Conservation (phyloP, 495 filamentous ascomycete species). For the Hypomontagnella monticulosa region DNA sequence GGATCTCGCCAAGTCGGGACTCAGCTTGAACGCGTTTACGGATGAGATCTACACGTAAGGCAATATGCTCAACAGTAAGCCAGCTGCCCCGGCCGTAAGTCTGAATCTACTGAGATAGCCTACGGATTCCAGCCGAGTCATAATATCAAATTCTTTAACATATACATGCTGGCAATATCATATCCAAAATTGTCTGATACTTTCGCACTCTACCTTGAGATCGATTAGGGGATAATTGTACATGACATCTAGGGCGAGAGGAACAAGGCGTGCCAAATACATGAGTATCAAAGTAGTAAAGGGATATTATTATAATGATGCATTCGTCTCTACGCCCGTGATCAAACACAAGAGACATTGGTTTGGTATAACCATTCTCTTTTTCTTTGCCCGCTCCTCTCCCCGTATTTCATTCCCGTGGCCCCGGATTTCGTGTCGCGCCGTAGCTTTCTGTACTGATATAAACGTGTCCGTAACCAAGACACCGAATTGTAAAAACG, state of each 20-base stretch:
- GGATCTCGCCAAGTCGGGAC: constrained; percentile 87
- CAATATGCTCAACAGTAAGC: neutral
- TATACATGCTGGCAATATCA: no score
- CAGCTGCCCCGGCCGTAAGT: no score
- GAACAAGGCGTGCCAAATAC: neutral
- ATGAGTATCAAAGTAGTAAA: constrained; percentile 30
- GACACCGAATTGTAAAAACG: constrained; percentile 31
- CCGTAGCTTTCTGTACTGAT: constrained; percentile 40
- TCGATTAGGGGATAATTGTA: no score
- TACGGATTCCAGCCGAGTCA: no score
- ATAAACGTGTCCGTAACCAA: constrained; percentile 42
- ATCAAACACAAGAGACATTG: constrained; percentile 22
- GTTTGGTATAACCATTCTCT: constrained; percentile 30
- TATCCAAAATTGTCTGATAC: no score
- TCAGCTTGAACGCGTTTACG: constrained; percentile 82
- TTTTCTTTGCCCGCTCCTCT: constrained; percentile 12
- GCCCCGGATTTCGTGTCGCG: constrained; percentile 28
- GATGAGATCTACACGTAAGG: constrained; percentile 82
- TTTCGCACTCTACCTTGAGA: no score
- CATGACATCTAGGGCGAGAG: no score
- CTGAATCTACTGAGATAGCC: no score
- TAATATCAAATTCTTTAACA: no score
- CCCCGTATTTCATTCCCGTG: constrained; percentile 27
- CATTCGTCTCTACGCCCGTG: constrained; percentile 32
- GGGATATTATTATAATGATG: constrained; percentile 43